Evolutionary conservation across 345 rosid genomes (phyloP).

Genomic region (Hibiscus syriacus): DNA sequence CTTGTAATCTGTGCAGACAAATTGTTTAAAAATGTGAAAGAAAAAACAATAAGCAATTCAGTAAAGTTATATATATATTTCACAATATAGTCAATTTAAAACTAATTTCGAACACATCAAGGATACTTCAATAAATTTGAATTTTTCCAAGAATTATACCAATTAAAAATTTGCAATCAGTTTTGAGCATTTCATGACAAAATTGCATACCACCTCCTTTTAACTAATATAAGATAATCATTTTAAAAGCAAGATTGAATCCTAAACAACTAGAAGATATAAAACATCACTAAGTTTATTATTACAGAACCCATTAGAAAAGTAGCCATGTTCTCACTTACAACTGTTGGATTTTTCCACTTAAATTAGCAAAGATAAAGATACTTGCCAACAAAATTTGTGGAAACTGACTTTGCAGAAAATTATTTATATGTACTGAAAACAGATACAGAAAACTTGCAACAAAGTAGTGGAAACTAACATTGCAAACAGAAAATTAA

Average conservation of each 20-base stretch:
- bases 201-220: not conserved
- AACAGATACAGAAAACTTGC: too few relatives aligned
- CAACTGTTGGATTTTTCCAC: not conserved
- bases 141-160: not conserved
- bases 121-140: not conserved
- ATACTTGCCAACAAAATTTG: not conserved
- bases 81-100: not conserved
- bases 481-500: not conserved
- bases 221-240: not conserved
- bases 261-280: not conserved
- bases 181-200: not conserved
- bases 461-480: not conserved
- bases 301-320: not conserved
- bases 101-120: not conserved
- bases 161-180: not conserved
- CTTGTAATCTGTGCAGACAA: slow-evolving; percentile 10
- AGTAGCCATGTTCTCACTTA: not conserved
- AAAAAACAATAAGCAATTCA: not conserved
- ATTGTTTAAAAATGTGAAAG: not conserved
- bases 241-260: slow-evolving; percentile 1
- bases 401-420: not conserved
- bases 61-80: not conserved
- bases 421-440: too few relatives aligned
- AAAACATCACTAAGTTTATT: not conserved
- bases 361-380: not conserved